A percentile compares a stretch with the other conserved stretches of the same genome.
Conservation (phyloP, 164 flowering plant genomes). For the Buxus sempervirens region DNA sequence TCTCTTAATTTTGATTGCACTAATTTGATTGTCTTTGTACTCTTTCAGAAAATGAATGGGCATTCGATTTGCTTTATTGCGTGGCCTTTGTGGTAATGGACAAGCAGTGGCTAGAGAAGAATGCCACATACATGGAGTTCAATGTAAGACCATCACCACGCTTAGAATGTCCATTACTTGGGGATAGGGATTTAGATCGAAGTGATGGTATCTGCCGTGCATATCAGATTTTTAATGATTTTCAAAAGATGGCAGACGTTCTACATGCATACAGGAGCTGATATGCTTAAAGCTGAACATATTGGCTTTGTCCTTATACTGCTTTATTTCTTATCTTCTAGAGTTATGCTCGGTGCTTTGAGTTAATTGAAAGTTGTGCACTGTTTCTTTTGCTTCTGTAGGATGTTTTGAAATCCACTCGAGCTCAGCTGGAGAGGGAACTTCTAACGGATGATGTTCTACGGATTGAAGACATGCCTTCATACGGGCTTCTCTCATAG, state of each 20-base stretch:
- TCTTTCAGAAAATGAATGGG: constrained; percentile 76
- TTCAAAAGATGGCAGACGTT: no score
- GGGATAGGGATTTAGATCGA: no score
- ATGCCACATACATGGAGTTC: constrained; percentile 92
- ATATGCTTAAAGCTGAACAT: no score
- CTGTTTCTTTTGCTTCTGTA: constrained; percentile 11
- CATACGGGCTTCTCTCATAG: constrained; percentile 60
- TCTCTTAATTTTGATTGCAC: not conserved
- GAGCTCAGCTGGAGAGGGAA: constrained; percentile 71
- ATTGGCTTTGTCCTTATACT: not conserved
- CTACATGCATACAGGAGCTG: no score
- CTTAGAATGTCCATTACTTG: no score
- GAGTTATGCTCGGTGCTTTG: not conserved
- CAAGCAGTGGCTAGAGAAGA: constrained; percentile 77
- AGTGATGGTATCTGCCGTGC: no score
- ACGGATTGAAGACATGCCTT: constrained; percentile 80
- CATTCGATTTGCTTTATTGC: constrained; percentile 87
- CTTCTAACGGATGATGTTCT: constrained; percentile 69
- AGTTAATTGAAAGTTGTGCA: no score
- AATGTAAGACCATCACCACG: constrained; percentile 45
- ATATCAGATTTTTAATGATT: no score
- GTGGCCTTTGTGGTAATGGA: constrained; percentile 88
- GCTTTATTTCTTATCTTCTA: not conserved
- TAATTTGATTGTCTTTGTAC: constrained; percentile 5
- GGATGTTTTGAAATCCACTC: constrained; percentile 68